Evolutionary conservation across 208 protist genomes (phyloP).

Genomic region (Porcisia deanei): DNA sequence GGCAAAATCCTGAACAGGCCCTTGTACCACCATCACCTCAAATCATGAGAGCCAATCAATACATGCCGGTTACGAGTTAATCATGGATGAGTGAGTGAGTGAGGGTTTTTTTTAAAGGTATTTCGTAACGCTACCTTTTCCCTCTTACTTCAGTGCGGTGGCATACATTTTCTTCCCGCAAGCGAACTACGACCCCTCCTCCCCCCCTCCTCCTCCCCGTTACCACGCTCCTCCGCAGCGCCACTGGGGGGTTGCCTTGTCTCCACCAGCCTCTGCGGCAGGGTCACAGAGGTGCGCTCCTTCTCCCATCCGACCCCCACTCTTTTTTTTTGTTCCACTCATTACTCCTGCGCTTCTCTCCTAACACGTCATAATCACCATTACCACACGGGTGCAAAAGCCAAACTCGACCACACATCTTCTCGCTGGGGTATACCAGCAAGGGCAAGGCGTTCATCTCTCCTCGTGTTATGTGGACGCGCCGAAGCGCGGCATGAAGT

Average conservation of each 20-base stretch:
- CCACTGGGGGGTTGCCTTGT: not conserved
- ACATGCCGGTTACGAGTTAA: too few relatives aligned
- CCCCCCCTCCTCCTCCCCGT: not conserved
- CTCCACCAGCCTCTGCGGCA: not conserved
- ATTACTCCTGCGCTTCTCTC: not conserved
- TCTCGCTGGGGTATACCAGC: not conserved
- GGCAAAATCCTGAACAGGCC: slow-evolving; percentile 47
- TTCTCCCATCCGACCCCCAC: not conserved
- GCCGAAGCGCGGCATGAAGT: too few relatives aligned
- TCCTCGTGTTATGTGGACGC: too few relatives aligned
- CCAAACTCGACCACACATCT: not conserved
- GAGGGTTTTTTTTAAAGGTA: not conserved
- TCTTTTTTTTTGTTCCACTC: not conserved
- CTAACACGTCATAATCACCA: not conserved
- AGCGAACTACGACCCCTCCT: not conserved
- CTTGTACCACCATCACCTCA: slow-evolving; percentile 55
- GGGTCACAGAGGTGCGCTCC: not conserved
- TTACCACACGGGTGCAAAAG: not conserved
- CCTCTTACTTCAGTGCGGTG: not conserved
- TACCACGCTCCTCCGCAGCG: not conserved
- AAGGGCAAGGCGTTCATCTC: too few relatives aligned
- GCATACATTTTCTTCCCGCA: too few relatives aligned
- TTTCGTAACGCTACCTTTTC: not conserved
- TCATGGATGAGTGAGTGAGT: not conserved
- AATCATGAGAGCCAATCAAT: slow-evolving; percentile 10